Evolutionary conservation across 2,329 filamentous ascomycete species (phyloP), one percentile per base, ranked within the genome.

Genomic region (Ophiosphaerella herpotricha): DNA sequence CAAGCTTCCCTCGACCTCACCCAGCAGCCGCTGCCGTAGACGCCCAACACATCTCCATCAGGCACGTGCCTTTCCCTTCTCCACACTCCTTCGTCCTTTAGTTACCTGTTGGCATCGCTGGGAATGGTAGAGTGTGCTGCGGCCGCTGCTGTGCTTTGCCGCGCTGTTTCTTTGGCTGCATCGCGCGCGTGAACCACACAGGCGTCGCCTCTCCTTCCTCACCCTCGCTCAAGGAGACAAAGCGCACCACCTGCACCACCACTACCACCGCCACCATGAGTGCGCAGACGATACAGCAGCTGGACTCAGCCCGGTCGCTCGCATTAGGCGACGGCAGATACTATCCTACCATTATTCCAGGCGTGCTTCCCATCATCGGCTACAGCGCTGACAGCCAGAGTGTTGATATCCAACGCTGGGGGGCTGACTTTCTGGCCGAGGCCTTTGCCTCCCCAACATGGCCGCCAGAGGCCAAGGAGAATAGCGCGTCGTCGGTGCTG

Each of bases 391-490:
- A 85, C 33, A 37, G 38, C 39, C 64, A 70, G 38, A 64, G 58
- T 54, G 76, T 96, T 48, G 90, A 96, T 74, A 79, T 97, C 66
- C 88, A 91, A 74, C 82, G 92, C 87, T 99, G 94, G 94, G 94
- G 93, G 23, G 88, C 92, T 56, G 92, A 97, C 54, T 99, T 99
- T 70, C 80, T 99, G 37, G 91, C 93, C 48, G 94, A 99, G 78
- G 91, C 92, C 2, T 97, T 99, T 76, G 88, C 94, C 49, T 95
- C 90, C 52, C 94, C 95, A n/a, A 85, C 88, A 18, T 81, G 97
- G 64, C 79, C 87, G 16, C 80, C 84, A 51, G 81, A 87, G 44
- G 86, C 89, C 72, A 99, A 97, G 80, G 90, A 85, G 79, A 86
- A 85, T 54, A 80, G 94, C 76, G 86, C 87, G 60, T 79, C 90